Conservation (phyloP, 1,139 yeast genomes). For the Geotrichum phurueaensis region DNA sequence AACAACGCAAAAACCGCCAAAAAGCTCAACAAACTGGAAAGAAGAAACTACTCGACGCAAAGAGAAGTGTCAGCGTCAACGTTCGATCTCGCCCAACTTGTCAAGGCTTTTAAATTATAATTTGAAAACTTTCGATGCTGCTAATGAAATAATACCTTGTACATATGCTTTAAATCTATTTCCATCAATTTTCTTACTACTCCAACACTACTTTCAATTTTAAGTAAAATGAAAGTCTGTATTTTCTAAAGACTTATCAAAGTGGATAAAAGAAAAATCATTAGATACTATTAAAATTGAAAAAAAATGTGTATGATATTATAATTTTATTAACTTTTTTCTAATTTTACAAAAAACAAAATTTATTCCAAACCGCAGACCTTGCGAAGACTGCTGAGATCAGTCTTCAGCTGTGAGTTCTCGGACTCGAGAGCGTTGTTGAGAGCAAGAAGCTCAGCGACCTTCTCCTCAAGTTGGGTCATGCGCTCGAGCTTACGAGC, state of each 20-base stretch:
- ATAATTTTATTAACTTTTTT: not conserved
- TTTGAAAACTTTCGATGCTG: not conserved
- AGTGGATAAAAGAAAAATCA: not conserved
- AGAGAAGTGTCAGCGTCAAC: not conserved
- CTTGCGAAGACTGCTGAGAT: conserved; percentile 7
- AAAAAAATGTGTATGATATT: not conserved
- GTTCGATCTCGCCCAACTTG: not conserved
- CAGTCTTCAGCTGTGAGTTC: conserved; percentile 32
- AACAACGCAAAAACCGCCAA: conserved; percentile 87
- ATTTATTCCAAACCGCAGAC: conserved; percentile 6
- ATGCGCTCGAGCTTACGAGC: conserved; percentile 93
- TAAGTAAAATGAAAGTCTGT: too few relatives aligned
- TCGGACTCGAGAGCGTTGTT: conserved; percentile 33
- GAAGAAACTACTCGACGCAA: conserved; percentile 12
- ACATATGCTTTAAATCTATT: not conserved
- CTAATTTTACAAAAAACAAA: not conserved
- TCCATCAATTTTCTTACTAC: not conserved
- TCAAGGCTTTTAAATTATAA: not conserved
- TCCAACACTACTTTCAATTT: too few relatives aligned
- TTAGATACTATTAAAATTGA: not conserved
- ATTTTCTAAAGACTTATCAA: too few relatives aligned
- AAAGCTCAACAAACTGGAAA: conserved; percentile 55
- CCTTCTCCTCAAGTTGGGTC: conserved; percentile 76
- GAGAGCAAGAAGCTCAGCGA: conserved; percentile 51
- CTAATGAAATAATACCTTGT: not conserved